Evolutionary conservation across 352 stramenopile genomes (phyloP).

Genomic region (Phytophthora litchii): DNA sequence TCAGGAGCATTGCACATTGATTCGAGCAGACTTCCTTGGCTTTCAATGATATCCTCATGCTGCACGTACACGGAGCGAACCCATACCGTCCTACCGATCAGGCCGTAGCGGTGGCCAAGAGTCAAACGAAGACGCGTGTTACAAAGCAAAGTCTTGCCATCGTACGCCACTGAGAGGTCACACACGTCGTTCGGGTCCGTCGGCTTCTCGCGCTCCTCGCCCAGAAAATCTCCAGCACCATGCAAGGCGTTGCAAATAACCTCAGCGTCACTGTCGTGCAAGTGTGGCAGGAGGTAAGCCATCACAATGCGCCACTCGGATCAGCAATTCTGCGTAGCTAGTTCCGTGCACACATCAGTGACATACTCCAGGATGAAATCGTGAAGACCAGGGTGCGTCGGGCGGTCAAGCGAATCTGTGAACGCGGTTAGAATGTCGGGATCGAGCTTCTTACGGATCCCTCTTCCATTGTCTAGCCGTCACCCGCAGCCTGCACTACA

Average conservation of each 20-base stretch:
- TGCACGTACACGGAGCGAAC: conserved; percentile 98
- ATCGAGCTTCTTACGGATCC: conserved; percentile 62
- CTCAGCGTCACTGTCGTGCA: conserved; percentile 57
- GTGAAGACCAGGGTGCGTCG: conserved; percentile 48
- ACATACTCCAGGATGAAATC: conserved; percentile 72
- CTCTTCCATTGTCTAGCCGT: conserved; percentile 53
- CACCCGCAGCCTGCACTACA: conserved; percentile 60
- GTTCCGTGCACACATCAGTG: conserved; percentile 63
- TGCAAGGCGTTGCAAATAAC: conserved; percentile 57
- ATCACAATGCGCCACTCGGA: conserved; percentile 65
- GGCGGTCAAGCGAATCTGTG: conserved; percentile 51
- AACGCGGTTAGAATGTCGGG: conserved; percentile 48
- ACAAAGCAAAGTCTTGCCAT: conserved; percentile 95
- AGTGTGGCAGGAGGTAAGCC: conserved; percentile 64
- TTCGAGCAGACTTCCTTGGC: conserved; percentile 76
- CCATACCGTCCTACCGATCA: no score
- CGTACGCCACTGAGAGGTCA: conserved; percentile 74
- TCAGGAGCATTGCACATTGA: conserved; percentile 75
- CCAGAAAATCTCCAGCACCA: conserved; percentile 53
- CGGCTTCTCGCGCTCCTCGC: conserved; percentile 55
- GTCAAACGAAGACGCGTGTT: conserved; percentile 96
- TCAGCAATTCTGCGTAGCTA: conserved; percentile 62
- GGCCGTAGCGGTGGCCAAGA: no score
- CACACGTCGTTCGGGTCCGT: conserved; percentile 76
- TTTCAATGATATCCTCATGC: conserved; percentile 94